phyloP scores from a whole-genome alignment of 441 rosid species.

The Populus tomentosa region DNA sequence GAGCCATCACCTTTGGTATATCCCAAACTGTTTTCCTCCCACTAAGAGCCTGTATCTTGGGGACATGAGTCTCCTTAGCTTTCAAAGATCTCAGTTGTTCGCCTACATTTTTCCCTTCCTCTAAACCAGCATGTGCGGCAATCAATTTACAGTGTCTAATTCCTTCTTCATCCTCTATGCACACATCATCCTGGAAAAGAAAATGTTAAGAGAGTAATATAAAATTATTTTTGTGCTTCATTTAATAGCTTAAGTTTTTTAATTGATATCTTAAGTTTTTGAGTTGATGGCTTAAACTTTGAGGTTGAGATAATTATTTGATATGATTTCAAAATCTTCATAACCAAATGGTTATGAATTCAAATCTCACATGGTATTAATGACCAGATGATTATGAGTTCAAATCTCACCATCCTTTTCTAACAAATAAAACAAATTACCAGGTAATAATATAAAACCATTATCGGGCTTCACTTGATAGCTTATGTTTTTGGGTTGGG shows the following conservation, averaged over 20 bases:
- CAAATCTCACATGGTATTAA: neutral
- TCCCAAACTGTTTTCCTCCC: constrained; percentile 79
- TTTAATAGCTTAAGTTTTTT: no score
- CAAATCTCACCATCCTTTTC: neutral
- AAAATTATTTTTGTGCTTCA: no score
- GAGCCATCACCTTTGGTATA: constrained; percentile 58
- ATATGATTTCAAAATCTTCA: no score
- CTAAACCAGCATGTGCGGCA: constrained; percentile 82
- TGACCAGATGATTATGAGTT: no score
- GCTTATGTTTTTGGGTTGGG: neutral
- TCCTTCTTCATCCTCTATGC: constrained; percentile 48
- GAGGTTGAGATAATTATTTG: no score
- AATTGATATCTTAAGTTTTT: no score
- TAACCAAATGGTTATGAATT: no score
- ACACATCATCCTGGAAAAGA: constrained; percentile 58
- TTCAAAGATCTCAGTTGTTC: constrained; percentile 57
- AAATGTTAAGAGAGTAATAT: neutral
- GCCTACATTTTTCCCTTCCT: constrained; percentile 42
- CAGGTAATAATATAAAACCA: neutral
- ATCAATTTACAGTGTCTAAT: constrained; percentile 59
- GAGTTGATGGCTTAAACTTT: no score
- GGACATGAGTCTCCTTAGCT: constrained; percentile 53
- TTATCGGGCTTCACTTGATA: neutral
- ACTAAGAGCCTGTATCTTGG: constrained; percentile 57
- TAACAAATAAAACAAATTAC: no score